Conservation (phyloP, 2,329 filamentous ascomycete species). For the Neonectria magnoliae region DNA sequence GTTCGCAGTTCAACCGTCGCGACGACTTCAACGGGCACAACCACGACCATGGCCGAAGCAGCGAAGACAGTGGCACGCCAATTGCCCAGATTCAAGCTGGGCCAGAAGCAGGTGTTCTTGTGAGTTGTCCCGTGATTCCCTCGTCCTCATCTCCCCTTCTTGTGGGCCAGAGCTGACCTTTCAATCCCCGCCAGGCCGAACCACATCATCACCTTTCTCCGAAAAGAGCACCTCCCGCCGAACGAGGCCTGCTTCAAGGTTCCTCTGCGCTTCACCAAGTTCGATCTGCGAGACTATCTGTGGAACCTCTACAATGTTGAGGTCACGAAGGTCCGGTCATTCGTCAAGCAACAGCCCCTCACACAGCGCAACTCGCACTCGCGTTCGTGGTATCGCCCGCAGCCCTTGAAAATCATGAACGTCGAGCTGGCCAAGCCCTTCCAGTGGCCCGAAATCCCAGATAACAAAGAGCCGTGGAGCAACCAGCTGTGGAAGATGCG, state of each 20-base stretch:
- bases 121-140: constrained; percentile 47
- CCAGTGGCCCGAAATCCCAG: constrained; percentile 80
- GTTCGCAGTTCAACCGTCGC: constrained; percentile 35
- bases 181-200: constrained; percentile 69
- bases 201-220: constrained; percentile 82
- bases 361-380: constrained; percentile 61
- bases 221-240: constrained; percentile 75
- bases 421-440: constrained; percentile 90
- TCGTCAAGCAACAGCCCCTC: constrained; percentile 71
- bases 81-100: constrained; percentile 58
- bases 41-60: constrained; percentile 52
- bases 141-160: background rate
- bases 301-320: constrained; percentile 84
- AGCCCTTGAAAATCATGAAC: constrained; percentile 89
- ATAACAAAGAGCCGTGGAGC: constrained; percentile 72
- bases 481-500: constrained; percentile 66
- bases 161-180: constrained; percentile 14
- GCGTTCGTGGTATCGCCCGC: constrained; percentile 74
- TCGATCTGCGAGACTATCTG: constrained; percentile 96
- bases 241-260: constrained; percentile 91
- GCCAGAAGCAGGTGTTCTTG: constrained; percentile 66
- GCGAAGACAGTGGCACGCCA: constrained; percentile 51
- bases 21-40: constrained; percentile 37
- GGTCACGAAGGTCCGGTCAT: constrained; percentile 78
- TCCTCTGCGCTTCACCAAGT: constrained; percentile 92